phyloP scores from a whole-genome alignment of 2,329 filamentous ascomycete species.

The Grosmannia huntii region DNA sequence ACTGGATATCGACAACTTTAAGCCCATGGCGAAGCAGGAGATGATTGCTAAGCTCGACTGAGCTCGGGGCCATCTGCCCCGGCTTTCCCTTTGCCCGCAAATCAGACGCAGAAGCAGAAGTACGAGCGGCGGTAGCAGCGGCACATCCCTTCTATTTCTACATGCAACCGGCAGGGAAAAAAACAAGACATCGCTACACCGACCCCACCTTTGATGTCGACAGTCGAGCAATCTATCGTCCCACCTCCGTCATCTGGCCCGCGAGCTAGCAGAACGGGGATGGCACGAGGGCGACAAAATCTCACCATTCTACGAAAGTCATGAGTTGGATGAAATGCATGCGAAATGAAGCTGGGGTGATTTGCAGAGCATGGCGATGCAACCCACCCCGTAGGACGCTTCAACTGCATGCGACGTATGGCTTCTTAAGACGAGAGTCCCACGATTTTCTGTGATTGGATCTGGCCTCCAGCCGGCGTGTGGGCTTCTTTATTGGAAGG shows the following conservation, averaged over 20 bases:
- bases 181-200: not conserved
- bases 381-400: not conserved
- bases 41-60: conserved; percentile 98
- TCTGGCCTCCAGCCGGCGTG: not conserved
- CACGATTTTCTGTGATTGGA: not conserved
- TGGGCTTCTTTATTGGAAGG: not conserved
- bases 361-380: not conserved
- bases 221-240: not conserved
- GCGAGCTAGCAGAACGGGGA: not conserved
- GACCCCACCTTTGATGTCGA: not conserved
- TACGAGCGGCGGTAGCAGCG: not conserved
- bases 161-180: not conserved
- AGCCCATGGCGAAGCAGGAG: conserved; percentile 79
- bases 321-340: conserved; percentile 3
- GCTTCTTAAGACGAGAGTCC: not conserved
- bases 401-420: not conserved
- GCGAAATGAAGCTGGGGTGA: not conserved
- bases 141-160: not conserved
- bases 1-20: conserved; percentile 89
- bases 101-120: conserved; percentile 4
- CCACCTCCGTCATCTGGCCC: not conserved
- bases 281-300: not conserved
- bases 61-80: conserved; percentile 19
- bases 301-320: conserved; percentile 1
- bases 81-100: not conserved